Evolutionary conservation across 1,284 basidiomycete species (phyloP), one percentile per base, ranked within the genome.

Genomic region (Ustilago bromivora): DNA sequence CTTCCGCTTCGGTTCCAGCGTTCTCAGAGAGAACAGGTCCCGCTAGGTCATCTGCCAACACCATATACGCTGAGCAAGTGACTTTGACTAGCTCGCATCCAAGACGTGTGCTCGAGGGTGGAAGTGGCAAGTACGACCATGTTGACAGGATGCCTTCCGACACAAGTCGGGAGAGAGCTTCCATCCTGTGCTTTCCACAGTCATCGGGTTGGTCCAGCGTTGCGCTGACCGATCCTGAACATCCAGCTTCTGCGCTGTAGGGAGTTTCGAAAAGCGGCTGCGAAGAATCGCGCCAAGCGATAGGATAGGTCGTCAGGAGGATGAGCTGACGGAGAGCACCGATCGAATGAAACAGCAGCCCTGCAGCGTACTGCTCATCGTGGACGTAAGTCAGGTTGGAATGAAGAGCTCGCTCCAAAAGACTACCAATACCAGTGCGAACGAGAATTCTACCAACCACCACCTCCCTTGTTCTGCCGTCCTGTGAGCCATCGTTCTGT

Each of bases 381-480:
- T 77, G 66, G 15, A 73, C 49, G 56, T 63, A 77, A 28, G 70
- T 77, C n/a, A 77, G 53, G 40, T 72, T 73, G 53, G 73, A 61
- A n/a, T 73, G 66, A 1, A 77, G 58, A 0, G 60, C 60, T 5
- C 60, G 66, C 47, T 77, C 75, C 4, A 77, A 38, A 2, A 77
- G 57, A 34, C 60, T 71, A 1, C 70, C 75, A 17, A 77, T 66
- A 4, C 75, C 75, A 3, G 75, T 77, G 28, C 70, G 66, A 40
- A 73, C 17, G 10, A 77, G 66, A 2, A 77, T 49, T 32, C 46
- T 55, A 12, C 59, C 66, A 23, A 70, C 40, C 32, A 52, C 35
- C 4, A 28, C 23, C 49, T 54, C 53, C 15, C 35, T 41, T 28
- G 17, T 51, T 28, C 53, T 19, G 10, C 35, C 43, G 17, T 46